Evolutionary conservation across 305 asterid species (phyloP).

Genomic region (Solanum aculeatissimum): DNA sequence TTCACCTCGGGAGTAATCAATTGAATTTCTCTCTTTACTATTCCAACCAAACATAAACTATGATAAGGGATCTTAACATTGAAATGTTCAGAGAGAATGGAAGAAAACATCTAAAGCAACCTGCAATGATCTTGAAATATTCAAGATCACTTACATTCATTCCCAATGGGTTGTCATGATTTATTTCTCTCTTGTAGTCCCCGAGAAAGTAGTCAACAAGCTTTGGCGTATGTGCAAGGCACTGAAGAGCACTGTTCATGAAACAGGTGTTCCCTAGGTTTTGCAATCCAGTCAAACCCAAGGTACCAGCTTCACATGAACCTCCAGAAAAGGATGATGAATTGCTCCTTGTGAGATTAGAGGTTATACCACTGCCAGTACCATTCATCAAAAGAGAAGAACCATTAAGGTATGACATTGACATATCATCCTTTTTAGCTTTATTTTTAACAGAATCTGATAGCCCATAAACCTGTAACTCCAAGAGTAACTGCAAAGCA

Average conservation of each 20-base stretch:
- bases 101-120: not conserved
- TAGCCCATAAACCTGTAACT: constrained; percentile 92
- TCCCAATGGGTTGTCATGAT: constrained; percentile 83
- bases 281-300: constrained; percentile 90
- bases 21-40: not conserved
- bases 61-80: not conserved
- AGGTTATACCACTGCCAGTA: constrained; percentile 21
- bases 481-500: constrained; percentile 61
- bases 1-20: not conserved
- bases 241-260: constrained; percentile 94
- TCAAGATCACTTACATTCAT: constrained; percentile 48
- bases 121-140: not conserved
- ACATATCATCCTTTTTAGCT: constrained; percentile 48
- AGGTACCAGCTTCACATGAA: constrained; percentile 66
- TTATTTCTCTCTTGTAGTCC: constrained; percentile 77
- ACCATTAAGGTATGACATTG: constrained; percentile 32
- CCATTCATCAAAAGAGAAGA: constrained; percentile 48
- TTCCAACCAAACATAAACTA: not conserved
- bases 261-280: constrained; percentile 97
- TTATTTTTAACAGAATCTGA: constrained; percentile 60
- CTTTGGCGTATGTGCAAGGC: constrained; percentile 89
- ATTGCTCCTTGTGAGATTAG: constrained; percentile 38
- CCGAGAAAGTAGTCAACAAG: constrained; percentile 97
- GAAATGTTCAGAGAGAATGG: not conserved
- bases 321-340: constrained; percentile 38